A percentile compares a stretch with the other conserved stretches of the same genome.
These are phyloP conservation scores for Erodium moschatum DNA, from an alignment of 441 rosid genomes.

Conservation along the genomic window DNA sequence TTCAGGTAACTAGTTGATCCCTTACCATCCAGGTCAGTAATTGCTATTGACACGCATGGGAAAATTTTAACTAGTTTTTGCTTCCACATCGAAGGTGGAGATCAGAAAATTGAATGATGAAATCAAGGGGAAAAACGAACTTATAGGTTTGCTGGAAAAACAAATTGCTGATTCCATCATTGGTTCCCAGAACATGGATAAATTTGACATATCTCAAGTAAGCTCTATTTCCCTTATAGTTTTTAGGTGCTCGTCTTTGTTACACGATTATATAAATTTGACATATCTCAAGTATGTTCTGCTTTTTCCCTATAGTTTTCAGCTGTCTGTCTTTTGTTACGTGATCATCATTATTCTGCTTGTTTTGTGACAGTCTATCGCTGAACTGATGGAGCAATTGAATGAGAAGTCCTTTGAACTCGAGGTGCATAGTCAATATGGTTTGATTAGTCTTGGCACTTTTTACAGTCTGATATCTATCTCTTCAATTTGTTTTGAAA, in stretches of 20 bases:
- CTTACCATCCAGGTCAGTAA: slow-evolving; percentile 12
- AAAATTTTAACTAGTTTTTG: slow-evolving; percentile 21
- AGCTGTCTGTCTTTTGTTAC: slow-evolving; percentile 8
- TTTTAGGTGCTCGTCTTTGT: too few species aligned
- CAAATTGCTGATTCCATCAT: slow-evolving; percentile 59
- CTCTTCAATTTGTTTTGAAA: slow-evolving; percentile 6
- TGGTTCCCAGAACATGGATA: slow-evolving; percentile 53
- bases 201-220: slow-evolving; percentile 57
- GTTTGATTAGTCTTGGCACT: background rate
- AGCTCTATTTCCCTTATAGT: slow-evolving; percentile 17
- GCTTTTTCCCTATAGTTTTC: background rate
- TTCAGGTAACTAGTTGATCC: slow-evolving; percentile 38
- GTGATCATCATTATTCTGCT: slow-evolving; percentile 19
- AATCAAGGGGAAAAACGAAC: slow-evolving; percentile 61
- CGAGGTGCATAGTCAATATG: slow-evolving; percentile 44
- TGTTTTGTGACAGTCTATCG: slow-evolving; percentile 46
- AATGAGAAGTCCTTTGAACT: slow-evolving; percentile 94
- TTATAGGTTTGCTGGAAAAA: slow-evolving; percentile 64
- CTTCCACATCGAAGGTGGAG: slow-evolving; percentile 47
- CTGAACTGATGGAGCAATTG: slow-evolving; percentile 65
- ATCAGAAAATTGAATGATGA: slow-evolving; percentile 54
- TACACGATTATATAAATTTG: too few species aligned
- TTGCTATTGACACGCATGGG: slow-evolving; percentile 17
- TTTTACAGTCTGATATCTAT: too few species aligned
- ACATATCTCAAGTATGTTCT: slow-evolving; percentile 52